Base-by-base conservation (phyloP, 345 rosid species). In the Eucalyptus pauciflora region DNA sequence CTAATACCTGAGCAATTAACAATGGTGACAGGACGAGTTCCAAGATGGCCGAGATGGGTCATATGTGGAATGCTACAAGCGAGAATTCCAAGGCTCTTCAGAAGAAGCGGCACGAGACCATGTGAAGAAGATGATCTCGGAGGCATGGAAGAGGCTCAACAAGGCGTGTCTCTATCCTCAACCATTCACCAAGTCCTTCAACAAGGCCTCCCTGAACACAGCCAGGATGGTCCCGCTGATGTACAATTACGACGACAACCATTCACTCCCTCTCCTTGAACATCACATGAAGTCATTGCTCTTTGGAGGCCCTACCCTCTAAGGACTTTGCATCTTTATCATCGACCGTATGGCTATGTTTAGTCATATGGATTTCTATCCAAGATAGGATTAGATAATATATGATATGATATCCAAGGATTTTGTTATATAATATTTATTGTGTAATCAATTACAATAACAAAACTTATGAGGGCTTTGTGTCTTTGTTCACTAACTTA, bases 181-280 rank as follows among this genome's bases (percentile, higher is more conserved):
- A 27, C 87, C 90, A 52, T 92, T 92, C 64, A 90, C 98, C 6
- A 15, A 86, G n/a, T 17, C 92, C 76, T 94, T 94, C 79, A 64
- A 51, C 0, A 89, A 87, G 43, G 93, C 92, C 90, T 90, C 91
- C 58, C 94, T 93, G 18, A 91, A 94, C 88, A 52, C 92, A 22
- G 95, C 96, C 14, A 94, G 96, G 85, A 93, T 91, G 94, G 95
- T 94, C 13, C 95, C 95, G 5, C 33, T 94, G 90, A 94, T 95
- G 95, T 94, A 95, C n/a, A 49, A 49, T 56, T 94, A 94, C 13
- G 95, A 94, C n/a, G 90, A 90, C 58, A 88, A 86, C 37, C 92
- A 90, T 51, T 46, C 90, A 14, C 95, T 95, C 51, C 94, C 96
- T 5, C 27, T n/a, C 54, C 92, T 94, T 27, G 90, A 94, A 31